Evolutionary conservation across 2,329 filamentous ascomycete species (phyloP), one percentile per base, ranked within the genome.

Genomic region (Fusarium tjaetaba): DNA sequence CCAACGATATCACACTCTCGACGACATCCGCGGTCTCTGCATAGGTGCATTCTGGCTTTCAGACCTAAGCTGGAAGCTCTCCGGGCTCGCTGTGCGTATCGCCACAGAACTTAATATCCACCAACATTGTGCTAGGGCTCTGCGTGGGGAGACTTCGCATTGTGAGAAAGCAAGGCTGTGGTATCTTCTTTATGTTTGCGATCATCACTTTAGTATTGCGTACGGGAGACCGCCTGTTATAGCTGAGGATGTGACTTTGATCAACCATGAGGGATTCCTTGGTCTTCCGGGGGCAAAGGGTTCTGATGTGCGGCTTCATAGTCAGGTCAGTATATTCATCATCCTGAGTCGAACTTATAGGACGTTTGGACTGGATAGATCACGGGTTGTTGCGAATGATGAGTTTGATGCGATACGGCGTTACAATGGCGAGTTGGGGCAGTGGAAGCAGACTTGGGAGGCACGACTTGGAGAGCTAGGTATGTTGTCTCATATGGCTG

Each of bases 121-220:
- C 3, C n/a, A 52, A 6, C 49, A 52, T 22, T 52, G 49, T 0
- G 49, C 32, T 2, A 36, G 49, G 32, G 49, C 32, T 4, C 2
- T 52, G 0, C 32, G 49, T 0, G 49, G 49, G 0, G 32, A 52
- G 4, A 22, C n/a, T 8, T 52, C n/a, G 0, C 32, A 36, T 11
- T 52, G 32, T 3, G 49, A 52, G 49, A 36, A 52, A 7, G 49
- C 49, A 0, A 2, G 49, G n/a, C 4, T 52, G n/a, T 52, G 49
- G 49, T 52, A 52, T 52, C 0, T 36, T 0, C 32, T 53, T 2
- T 53, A 53, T 7, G 49, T 53, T 53, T 53, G 49, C 22, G 32
- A 53, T 26, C 32, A 38, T 16, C 32, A 53, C 13, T 38, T 53
- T 5, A 53, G 32, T 4, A 53, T 53, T 22, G 32, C 49, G 9